phyloP scores from a whole-genome alignment of 2,329 filamentous ascomycete species.

The Fonsecaea erecta region DNA sequence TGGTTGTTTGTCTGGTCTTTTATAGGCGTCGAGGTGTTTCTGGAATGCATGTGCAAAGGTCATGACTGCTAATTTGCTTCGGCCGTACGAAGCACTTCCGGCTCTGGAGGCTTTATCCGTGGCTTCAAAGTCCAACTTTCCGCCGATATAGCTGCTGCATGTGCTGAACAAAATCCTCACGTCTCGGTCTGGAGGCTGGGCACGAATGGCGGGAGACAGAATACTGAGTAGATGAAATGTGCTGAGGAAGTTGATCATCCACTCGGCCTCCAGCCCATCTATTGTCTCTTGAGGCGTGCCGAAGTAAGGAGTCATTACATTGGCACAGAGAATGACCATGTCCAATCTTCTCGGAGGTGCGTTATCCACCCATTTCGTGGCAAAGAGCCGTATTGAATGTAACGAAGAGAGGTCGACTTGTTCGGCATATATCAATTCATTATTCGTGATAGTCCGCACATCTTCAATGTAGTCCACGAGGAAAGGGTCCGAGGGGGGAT shows the following conservation, averaged over 20 bases:
- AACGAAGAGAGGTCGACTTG: conserved; percentile 87
- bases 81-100: conserved; percentile 53
- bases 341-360: conserved; percentile 85
- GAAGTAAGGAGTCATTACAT: conserved; percentile 73
- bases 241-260: conserved; percentile 92
- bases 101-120: conserved; percentile 35
- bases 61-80: conserved; percentile 77
- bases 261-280: conserved; percentile 85
- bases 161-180: conserved; percentile 85
- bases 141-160: conserved; percentile 85
- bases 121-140: conserved; percentile 61
- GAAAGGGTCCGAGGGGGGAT: conserved; percentile 81
- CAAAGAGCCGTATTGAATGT: conserved; percentile 89
- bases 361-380: conserved; percentile 98
- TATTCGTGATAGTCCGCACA: conserved; percentile 73
- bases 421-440: conserved; percentile 91
- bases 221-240: conserved; percentile 96
- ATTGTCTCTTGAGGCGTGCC: conserved; percentile 64
- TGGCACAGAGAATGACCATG: conserved; percentile 86
- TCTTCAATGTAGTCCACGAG: conserved; percentile 92
- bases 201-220: conserved; percentile 83
- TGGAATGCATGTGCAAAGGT: conserved; percentile 89
- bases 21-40: conserved; percentile 84
- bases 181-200: conserved; percentile 91
- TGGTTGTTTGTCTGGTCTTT: conserved; percentile 79